Evolutionary conservation across 805 yeast genomes (phyloP).

Genomic region (Candida chauliodis): DNA sequence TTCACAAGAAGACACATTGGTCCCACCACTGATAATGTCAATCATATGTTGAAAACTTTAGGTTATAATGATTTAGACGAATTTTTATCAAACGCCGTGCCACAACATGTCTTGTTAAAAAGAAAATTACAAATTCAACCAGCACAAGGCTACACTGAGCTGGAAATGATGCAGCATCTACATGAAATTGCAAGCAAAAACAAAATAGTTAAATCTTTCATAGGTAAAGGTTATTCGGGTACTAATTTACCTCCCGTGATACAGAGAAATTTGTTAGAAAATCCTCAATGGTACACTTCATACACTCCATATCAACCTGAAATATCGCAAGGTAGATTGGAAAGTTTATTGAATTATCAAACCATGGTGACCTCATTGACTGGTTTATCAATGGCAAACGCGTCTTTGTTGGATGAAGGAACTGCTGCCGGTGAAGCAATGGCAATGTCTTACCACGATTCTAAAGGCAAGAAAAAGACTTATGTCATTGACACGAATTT

Average conservation of each 20-base stretch:
- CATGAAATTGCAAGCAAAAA: slow-evolving; percentile 71
- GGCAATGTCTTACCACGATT: slow-evolving; percentile 70
- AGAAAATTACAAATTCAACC: slow-evolving; percentile 70
- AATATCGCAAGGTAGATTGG: slow-evolving; percentile 93
- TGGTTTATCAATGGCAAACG: slow-evolving; percentile 92
- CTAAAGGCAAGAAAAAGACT: slow-evolving; percentile 61
- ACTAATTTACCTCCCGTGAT: slow-evolving; percentile 88
- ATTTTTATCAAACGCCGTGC: slow-evolving; percentile 72
- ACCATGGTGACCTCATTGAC: slow-evolving; percentile 89
- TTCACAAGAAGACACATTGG: slow-evolving; percentile 92
- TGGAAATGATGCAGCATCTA: slow-evolving; percentile 70
- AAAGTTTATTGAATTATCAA: slow-evolving; percentile 85
- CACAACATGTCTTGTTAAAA: slow-evolving; percentile 66
- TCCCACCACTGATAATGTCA: slow-evolving; percentile 61
- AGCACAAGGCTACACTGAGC: slow-evolving; percentile 70
- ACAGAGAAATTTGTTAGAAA: slow-evolving; percentile 86
- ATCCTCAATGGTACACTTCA: slow-evolving; percentile 98
- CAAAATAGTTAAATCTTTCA: slow-evolving; percentile 66
- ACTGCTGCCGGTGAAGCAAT: slow-evolving; percentile 98
- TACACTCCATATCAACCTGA: slow-evolving; percentile 99
- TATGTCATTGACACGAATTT: slow-evolving; percentile 73
- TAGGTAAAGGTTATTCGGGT: slow-evolving; percentile 94
- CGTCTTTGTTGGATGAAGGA: slow-evolving; percentile 92
- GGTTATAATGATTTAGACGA: slow-evolving; percentile 66
- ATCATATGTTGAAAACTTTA: slow-evolving; percentile 60